A percentile compares a stretch with the other conserved stretches of the same genome.
Conservation (phyloP, 495 filamentous ascomycete species). For the Hypoxylon intermedium region DNA sequence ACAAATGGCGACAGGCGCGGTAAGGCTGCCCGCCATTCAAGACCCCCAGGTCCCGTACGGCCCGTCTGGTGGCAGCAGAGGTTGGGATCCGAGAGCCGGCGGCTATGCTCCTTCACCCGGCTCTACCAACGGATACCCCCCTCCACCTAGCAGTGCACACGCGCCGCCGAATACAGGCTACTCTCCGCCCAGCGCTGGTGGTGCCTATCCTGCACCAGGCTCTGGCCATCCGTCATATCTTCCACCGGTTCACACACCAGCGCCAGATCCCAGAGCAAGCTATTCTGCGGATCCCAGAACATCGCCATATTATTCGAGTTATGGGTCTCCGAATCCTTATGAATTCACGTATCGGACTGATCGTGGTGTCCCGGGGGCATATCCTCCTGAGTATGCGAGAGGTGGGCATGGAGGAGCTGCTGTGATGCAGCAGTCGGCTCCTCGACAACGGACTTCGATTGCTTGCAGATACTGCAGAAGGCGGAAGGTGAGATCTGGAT, state of each 20-base stretch:
- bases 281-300: slow-evolving; percentile 33
- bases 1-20: slow-evolving; percentile 40
- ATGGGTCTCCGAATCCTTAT: slow-evolving; percentile 27
- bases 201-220: slow-evolving; percentile 31
- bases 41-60: slow-evolving; percentile 40
- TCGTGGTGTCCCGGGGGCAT: slow-evolving; percentile 26
- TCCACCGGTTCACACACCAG: slow-evolving; percentile 32
- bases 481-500: slow-evolving; percentile 51
- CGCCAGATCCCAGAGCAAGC: slow-evolving; percentile 31
- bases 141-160: slow-evolving; percentile 27
- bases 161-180: slow-evolving; percentile 25
- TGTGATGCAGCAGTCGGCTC: slow-evolving; percentile 51
- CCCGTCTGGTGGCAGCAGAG: slow-evolving; percentile 22
- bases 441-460: slow-evolving; percentile 59
- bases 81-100: slow-evolving; percentile 27
- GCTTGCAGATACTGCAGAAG: slow-evolving; percentile 60
- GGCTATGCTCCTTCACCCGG: slow-evolving; percentile 36
- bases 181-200: slow-evolving; percentile 32
- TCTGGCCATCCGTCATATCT: slow-evolving; percentile 34
- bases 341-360: slow-evolving; percentile 37
- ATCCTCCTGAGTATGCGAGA: slow-evolving; percentile 37
- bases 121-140: slow-evolving; percentile 39
- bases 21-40: slow-evolving; percentile 49
- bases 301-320: slow-evolving; percentile 24
- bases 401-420: slow-evolving; percentile 36